Base-by-base conservation (phyloP, 345 rosid species). In the Gossypium australe region DNA sequence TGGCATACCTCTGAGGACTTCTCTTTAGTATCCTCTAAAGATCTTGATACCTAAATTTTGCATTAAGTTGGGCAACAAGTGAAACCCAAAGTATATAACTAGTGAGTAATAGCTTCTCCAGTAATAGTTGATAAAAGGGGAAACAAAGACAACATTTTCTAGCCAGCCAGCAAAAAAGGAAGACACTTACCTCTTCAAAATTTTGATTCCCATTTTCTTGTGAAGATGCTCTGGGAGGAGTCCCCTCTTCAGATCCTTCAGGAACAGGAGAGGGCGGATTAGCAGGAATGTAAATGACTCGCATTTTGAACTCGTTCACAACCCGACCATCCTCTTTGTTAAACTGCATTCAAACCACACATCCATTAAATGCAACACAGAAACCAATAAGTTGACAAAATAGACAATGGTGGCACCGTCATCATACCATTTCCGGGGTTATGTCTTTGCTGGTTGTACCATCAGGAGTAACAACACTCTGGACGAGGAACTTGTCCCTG, bases 201-300 rank as follows among this genome's bases (percentile, higher is more conserved):
- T 84, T 69, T 62, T 76, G 82, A 79, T 77, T 75, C 34, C 86
- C 94, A 70, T 84, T 80, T 59, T 87, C 97, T 62, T 63, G 84
- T 17, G 62, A 70, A 47, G 94, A 88, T 64, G 85, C 79, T 61
- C 81, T 84, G 2, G 98, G 94, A 65, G 96, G 86, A 66, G 85
- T 81, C 69, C 88, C 97, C 89, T 94, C 98, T 67, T 94, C 98
- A 76, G 97, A 81, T 67, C 90, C 97, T 84, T 92, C 98, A 0
- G 97, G 92, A 61, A 94, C 97, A 60, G 97, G 94, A 1, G 94
- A 92, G 11, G 97, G 97, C 5, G 92, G 98, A 79, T 92, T 90
- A 10, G 91, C 93, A 27, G 92, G 93, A 75, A 90, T 84, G 80
- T 90, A 94, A 48, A 85, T 79, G 47, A 94, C 97, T 73, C 91